These are phyloP conservation scores for Aphanocladium album DNA, from an alignment of 2,329 filamentous ascomycete genomes.

Conservation along the genomic window DNA sequence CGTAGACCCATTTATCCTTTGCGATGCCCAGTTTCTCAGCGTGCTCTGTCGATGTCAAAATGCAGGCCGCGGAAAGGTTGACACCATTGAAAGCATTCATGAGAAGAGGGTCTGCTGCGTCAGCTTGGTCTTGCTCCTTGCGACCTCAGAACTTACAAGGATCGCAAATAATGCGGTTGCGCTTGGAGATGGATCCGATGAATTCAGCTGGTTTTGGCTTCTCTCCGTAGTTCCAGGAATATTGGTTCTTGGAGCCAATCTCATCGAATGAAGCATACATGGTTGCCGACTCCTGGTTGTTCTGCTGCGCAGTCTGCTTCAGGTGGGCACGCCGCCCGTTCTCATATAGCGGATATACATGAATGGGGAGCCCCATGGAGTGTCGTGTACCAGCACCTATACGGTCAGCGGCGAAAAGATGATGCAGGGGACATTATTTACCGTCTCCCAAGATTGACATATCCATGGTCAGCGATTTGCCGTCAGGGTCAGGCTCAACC, in stretches of 20 bases:
- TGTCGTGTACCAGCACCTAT: constrained; percentile 52
- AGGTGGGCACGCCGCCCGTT: constrained; percentile 55
- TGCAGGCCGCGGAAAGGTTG: constrained; percentile 56
- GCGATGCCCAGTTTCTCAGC: constrained; percentile 52
- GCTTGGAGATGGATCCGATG: constrained; percentile 49
- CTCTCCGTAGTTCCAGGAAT: constrained; percentile 54
- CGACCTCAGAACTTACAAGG: constrained; percentile 47
- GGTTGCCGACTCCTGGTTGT: constrained; percentile 52
- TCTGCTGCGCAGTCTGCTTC: constrained; percentile 48
- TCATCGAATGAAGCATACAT: constrained; percentile 58
- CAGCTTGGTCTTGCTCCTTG: neutral
- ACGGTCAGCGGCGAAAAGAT: constrained; percentile 7
- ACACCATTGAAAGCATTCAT: constrained; percentile 71
- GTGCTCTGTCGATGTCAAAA: constrained; percentile 53
- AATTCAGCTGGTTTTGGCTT: constrained; percentile 38
- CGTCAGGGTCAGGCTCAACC: constrained; percentile 43
- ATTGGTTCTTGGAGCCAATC: constrained; percentile 46
- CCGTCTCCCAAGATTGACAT: constrained; percentile 35
- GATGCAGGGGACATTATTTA: neutral
- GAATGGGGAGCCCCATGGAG: constrained; percentile 57
- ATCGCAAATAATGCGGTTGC: constrained; percentile 63
- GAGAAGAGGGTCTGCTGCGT: constrained; percentile 52
- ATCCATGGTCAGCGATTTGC: constrained; percentile 44
- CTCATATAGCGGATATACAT: constrained; percentile 64
- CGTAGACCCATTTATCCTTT: constrained; percentile 56